Percentiles rank a stretch among this genome's conserved stretches.
These are phyloP conservation scores for Sporisorium scitamineum DNA, from an alignment of 1,284 basidiomycete species.

Conservation along the genomic window DNA sequence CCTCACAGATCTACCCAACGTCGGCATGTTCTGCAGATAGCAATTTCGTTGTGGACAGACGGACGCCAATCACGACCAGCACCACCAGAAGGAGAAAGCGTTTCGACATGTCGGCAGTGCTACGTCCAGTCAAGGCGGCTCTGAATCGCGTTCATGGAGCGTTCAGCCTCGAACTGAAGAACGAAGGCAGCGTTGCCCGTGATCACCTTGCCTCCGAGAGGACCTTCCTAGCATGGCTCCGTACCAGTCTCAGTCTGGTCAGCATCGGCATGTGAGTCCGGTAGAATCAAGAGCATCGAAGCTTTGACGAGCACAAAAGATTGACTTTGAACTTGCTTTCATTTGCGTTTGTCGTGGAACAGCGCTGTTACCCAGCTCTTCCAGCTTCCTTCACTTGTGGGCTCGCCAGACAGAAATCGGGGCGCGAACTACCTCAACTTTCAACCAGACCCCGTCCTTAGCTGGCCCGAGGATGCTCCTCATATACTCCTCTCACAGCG, in stretches of 20 bases:
- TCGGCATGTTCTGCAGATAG: not conserved
- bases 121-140: slow-evolving; percentile 21
- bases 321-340: too few species aligned
- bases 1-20: not conserved
- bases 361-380: slow-evolving; percentile 66
- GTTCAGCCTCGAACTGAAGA: slow-evolving; percentile 54
- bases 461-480: slow-evolving; percentile 10
- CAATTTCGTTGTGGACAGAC: not conserved
- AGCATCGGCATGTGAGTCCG: slow-evolving; percentile 61
- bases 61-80: not conserved
- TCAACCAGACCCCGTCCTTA: slow-evolving; percentile 5
- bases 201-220: slow-evolving; percentile 69
- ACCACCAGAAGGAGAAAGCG: not conserved
- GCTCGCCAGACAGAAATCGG: not conserved
- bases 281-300: not conserved
- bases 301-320: not conserved
- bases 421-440: slow-evolving; percentile 17
- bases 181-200: slow-evolving; percentile 68
- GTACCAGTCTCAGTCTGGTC: slow-evolving; percentile 66
- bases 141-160: slow-evolving; percentile 23
- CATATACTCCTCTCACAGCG: slow-evolving; percentile 20
- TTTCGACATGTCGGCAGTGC: slow-evolving; percentile 32
- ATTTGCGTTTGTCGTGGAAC: too few species aligned
- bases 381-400: slow-evolving; percentile 61
- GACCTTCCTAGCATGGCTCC: slow-evolving; percentile 69